phyloP scores from a whole-genome alignment of 148 eudicot genomes.

The Spergularia bocconei region DNA sequence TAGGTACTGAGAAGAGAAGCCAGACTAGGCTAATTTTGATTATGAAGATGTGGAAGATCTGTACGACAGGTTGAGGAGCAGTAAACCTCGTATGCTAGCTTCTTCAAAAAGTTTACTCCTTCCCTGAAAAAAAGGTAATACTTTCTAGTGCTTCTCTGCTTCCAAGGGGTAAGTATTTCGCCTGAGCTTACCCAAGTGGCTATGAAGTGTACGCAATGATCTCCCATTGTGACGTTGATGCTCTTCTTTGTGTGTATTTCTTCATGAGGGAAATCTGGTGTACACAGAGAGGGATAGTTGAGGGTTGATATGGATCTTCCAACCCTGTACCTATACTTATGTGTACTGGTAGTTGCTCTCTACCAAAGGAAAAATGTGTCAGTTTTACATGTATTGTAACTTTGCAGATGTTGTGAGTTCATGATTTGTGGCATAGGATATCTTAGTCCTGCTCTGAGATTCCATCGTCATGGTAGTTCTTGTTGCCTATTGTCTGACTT shows the following conservation, averaged over 20 bases:
- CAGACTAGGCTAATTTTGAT: constrained; percentile 58
- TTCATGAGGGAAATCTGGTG: neutral
- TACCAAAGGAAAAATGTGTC: no score
- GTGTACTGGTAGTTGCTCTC: neutral
- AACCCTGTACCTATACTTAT: neutral
- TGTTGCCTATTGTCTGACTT: no score
- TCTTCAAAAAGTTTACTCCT: neutral
- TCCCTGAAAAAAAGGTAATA: no score
- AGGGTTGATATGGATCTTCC: neutral
- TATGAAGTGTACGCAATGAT: neutral
- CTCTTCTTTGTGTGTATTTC: neutral
- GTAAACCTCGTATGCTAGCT: neutral
- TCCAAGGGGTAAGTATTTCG: neutral
- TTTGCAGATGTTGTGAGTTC: no score
- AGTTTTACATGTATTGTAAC: no score
- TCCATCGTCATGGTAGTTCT: no score
- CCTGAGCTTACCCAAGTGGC: neutral
- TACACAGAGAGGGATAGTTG: neutral
- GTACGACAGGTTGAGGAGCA: neutral
- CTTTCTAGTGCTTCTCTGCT: neutral
- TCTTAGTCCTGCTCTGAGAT: no score
- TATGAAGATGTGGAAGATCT: constrained; percentile 6
- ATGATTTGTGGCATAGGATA: no score
- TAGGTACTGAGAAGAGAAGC: constrained; percentile 86
- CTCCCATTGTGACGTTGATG: neutral